Evolutionary conservation across 352 stramenopile genomes (phyloP).

Genomic region (Pythium graminicola): DNA sequence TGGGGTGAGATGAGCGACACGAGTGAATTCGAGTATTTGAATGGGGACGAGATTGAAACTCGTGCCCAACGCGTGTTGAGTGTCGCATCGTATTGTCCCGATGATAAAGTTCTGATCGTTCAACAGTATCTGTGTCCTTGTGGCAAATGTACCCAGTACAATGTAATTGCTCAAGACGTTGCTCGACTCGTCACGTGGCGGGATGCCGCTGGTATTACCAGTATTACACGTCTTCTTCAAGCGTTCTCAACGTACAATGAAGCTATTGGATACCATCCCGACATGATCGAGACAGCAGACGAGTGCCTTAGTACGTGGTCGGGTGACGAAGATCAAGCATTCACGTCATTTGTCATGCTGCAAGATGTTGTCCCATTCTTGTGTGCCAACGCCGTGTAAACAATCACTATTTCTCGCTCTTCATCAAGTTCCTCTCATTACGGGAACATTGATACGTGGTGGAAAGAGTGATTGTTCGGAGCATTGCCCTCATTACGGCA

Average conservation of each 20-base stretch:
- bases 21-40: not conserved
- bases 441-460: no score
- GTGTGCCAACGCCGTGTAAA: conserved; percentile 26
- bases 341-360: conserved; percentile 58
- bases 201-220: conserved; percentile 5
- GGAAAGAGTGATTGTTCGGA: no score
- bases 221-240: conserved; percentile 46
- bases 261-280: conserved; percentile 36
- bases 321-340: conserved; percentile 62
- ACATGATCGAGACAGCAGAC: conserved; percentile 47
- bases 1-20: not conserved
- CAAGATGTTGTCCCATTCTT: conserved; percentile 51
- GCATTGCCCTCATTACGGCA: not conserved
- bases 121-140: conserved; percentile 23
- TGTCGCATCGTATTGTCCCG: conserved; percentile 11
- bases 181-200: conserved; percentile 22
- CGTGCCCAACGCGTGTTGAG: conserved; percentile 5
- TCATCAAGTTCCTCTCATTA: not conserved
- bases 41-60: not conserved
- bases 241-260: conserved; percentile 74
- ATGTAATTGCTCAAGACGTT: conserved; percentile 18
- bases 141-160: conserved; percentile 21
- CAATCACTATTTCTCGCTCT: not conserved
- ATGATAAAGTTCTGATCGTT: not conserved
- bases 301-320: conserved; percentile 53